Base-by-base conservation (phyloP, 2,329 filamentous ascomycete species). In the Sclerotinia borealis region DNA sequence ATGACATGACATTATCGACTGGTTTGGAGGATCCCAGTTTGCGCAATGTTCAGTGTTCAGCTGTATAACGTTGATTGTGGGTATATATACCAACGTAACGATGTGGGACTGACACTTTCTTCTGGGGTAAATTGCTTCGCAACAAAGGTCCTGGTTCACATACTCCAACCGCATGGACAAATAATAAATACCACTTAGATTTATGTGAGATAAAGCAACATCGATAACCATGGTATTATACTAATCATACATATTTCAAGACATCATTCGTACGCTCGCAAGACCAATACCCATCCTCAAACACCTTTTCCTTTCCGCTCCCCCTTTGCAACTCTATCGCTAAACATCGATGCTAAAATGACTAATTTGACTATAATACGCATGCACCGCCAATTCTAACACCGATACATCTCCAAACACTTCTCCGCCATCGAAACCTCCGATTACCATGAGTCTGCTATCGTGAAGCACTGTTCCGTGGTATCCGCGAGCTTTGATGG, bases 361-460 rank as follows among this genome's bases (percentile, higher is more conserved):
- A 73, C 85, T 88, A 72, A 90, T 90, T 75, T 90, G 87, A 66
- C 86, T 88, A 71, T 89, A 90, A 73, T 90, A 90, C 43, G 86
- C 83, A 74, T 89, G 86, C 13, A 89, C 85, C 2, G 85, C 87
- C 69, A 90, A 76, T 76, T 90, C 87, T 61, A 90, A 76, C 7
- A 88, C 79, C 79, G 82, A 85, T 22, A 88, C 86, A 66, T 90
- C 87, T 41, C 82, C 82, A 78, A 88, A 89, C 29, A 89, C 86
- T 72, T 87, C 84, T 64, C 77, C 80, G 59, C 86, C 87, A 73
- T 89, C 87, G 68, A 89, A 89, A 0, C 87, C 87, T 22, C 87
- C 87, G 63, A 89, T 83, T 43, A 87, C 75, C 45, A 89, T 75
- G 47, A 90, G 75, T 56, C 87, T 79, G 68, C 83, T 85, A 72